Evolutionary conservation across 2,329 filamentous ascomycete genomes (phyloP).

Genomic region (Exophiala calicioides): DNA sequence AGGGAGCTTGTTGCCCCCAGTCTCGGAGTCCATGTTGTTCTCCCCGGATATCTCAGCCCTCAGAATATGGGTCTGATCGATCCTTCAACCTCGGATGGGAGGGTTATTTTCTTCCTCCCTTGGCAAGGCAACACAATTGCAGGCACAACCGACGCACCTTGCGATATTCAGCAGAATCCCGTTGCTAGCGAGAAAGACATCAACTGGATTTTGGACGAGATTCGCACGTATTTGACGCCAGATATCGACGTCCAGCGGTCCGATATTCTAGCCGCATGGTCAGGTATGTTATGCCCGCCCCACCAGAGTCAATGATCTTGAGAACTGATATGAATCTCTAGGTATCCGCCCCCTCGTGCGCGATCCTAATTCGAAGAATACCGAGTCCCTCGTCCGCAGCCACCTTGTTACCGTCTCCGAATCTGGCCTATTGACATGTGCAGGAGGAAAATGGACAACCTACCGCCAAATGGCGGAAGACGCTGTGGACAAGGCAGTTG

Average conservation of each 20-base stretch:
- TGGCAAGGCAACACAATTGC: conserved; percentile 94
- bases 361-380: conserved; percentile 81
- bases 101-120: conserved; percentile 89
- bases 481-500: conserved; percentile 67
- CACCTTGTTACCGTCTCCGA: conserved; percentile 78
- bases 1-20: conserved; percentile 81
- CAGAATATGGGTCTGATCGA: conserved; percentile 80
- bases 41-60: conserved; percentile 83
- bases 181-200: conserved; percentile 81
- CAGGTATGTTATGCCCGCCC: conserved; percentile 45
- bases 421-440: conserved; percentile 79
- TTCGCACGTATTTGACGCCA: conserved; percentile 76
- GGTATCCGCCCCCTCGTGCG: conserved; percentile 80
- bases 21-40: conserved; percentile 81
- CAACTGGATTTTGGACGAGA: conserved; percentile 82
- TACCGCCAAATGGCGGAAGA: conserved; percentile 93
- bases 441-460: conserved; percentile 90
- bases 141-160: conserved; percentile 80
- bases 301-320: not conserved
- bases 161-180: conserved; percentile 70
- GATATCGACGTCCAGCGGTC: conserved; percentile 81
- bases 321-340: not conserved
- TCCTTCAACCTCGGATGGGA: conserved; percentile 80
- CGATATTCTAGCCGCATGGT: conserved; percentile 86
- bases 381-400: conserved; percentile 82